These are phyloP conservation scores for Paratinospora sagittata DNA, from an alignment of 164 flowering plant species.

Conservation along the genomic window DNA sequence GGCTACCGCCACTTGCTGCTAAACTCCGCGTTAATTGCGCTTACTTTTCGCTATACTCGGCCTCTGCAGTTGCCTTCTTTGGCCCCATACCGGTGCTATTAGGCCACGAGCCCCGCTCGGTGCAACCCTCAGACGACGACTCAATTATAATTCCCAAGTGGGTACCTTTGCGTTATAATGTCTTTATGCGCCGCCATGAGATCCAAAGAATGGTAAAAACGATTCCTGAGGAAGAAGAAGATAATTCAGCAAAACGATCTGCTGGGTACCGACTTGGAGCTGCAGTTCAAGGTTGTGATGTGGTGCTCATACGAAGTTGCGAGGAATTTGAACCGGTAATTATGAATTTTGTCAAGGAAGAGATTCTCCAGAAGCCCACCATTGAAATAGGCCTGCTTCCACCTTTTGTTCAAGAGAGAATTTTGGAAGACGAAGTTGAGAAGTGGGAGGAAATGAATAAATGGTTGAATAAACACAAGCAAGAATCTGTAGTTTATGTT, in stretches of 20 bases:
- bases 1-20: constrained; percentile 13
- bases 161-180: constrained; percentile 7
- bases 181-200: constrained; percentile 14
- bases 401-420: neutral
- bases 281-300: neutral
- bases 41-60: constrained; percentile 9
- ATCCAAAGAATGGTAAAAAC: neutral
- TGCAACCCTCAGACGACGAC: neutral
- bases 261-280: neutral
- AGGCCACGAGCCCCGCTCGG: neutral
- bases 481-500: constrained; percentile 18
- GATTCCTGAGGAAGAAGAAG: neutral
- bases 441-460: constrained; percentile 4
- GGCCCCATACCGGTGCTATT: neutral
- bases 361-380: constrained; percentile 13
- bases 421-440: neutral
- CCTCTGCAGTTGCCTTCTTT: neutral
- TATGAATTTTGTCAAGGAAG: neutral
- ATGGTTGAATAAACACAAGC: constrained; percentile 13
- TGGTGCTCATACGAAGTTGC: constrained; percentile 14
- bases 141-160: constrained; percentile 2
- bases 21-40: neutral
- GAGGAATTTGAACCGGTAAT: constrained; percentile 13
- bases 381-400: constrained; percentile 17
- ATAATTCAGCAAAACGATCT: constrained; percentile 7